A percentile compares a stretch with the other conserved stretches of the same genome.
phyloP scores from a whole-genome alignment of 1,139 yeast genomes.

The Lodderomyces beijingensis region DNA sequence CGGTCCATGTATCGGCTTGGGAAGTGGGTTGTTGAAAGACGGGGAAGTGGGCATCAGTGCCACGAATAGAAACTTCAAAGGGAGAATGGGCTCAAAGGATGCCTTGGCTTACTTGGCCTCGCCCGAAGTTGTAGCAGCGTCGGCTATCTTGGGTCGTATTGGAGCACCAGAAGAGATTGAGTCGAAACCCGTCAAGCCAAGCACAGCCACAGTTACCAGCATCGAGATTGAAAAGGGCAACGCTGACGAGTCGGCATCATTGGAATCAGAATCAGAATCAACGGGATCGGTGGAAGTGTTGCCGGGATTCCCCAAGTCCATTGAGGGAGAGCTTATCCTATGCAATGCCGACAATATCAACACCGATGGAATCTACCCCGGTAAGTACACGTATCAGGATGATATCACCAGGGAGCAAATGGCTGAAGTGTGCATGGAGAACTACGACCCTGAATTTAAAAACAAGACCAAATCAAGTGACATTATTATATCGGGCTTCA shows the following conservation, averaged over 20 bases:
- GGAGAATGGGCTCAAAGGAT: slow-evolving; percentile 97
- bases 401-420: slow-evolving; percentile 89
- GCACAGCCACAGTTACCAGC: slow-evolving; percentile 45
- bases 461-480: slow-evolving; percentile 81
- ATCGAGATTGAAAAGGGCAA: slow-evolving; percentile 30
- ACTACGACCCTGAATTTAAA: slow-evolving; percentile 86
- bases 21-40: slow-evolving; percentile 85
- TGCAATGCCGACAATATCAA: slow-evolving; percentile 98
- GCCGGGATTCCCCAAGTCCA: slow-evolving; percentile 84
- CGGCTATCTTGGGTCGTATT: slow-evolving; percentile 89
- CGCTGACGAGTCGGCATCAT: slow-evolving; percentile 25
- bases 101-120: slow-evolving; percentile 95
- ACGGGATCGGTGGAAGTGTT: slow-evolving; percentile 59
- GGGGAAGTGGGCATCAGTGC: slow-evolving; percentile 99
- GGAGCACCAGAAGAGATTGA: slow-evolving; percentile 85
- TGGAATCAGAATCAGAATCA: slow-evolving; percentile 20
- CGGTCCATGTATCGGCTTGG: slow-evolving; percentile 98
- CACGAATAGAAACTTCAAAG: slow-evolving; percentile 96
- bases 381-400: slow-evolving; percentile 97
- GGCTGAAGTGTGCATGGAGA: slow-evolving; percentile 99
- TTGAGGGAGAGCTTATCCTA: slow-evolving; percentile 85
- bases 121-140: slow-evolving; percentile 97
- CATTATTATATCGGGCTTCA: slow-evolving; percentile 85
- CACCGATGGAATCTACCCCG: slow-evolving; percentile 98
- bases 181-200: slow-evolving; percentile 50